phyloP scores from a whole-genome alignment of 2,329 filamentous ascomycete genomes.

The Clarireedia monteithiana region DNA sequence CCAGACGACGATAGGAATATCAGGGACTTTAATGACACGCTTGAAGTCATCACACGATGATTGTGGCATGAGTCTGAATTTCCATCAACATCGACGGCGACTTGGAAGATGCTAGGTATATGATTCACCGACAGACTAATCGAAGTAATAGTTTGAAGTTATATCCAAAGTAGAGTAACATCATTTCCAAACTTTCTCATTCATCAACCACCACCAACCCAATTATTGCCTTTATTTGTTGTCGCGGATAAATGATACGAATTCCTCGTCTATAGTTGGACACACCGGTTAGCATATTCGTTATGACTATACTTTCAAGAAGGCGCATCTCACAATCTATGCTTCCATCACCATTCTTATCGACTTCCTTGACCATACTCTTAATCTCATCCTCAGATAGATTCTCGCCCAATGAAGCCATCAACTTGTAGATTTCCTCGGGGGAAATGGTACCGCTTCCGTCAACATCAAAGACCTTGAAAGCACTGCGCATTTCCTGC shows the following conservation, averaged over 20 bases:
- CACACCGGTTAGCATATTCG: neutral
- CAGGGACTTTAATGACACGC: too few species aligned
- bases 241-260: slow-evolving; percentile 13
- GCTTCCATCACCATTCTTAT: slow-evolving; percentile 55
- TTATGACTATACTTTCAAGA: too few species aligned
- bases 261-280: slow-evolving; percentile 11
- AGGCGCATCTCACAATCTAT: slow-evolving; percentile 44
- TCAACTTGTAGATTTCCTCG: slow-evolving; percentile 53
- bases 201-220: too few species aligned
- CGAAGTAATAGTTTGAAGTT: neutral
- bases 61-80: too few species aligned
- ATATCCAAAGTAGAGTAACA: neutral
- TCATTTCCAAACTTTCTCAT: neutral
- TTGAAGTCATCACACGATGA: too few species aligned
- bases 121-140: too few species aligned
- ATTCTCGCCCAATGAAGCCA: slow-evolving; percentile 58
- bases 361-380: slow-evolving; percentile 58
- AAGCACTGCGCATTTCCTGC: slow-evolving; percentile 57
- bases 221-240: slow-evolving; percentile 8
- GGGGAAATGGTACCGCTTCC: slow-evolving; percentile 58
- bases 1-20: too few species aligned
- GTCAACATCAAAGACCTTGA: slow-evolving; percentile 60
- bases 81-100: too few species aligned
- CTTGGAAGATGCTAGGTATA: too few species aligned
- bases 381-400: slow-evolving; percentile 57